Evolutionary conservation across 345 rosid genomes (phyloP).

Genomic region (Cardamine chenopodiifolia): DNA sequence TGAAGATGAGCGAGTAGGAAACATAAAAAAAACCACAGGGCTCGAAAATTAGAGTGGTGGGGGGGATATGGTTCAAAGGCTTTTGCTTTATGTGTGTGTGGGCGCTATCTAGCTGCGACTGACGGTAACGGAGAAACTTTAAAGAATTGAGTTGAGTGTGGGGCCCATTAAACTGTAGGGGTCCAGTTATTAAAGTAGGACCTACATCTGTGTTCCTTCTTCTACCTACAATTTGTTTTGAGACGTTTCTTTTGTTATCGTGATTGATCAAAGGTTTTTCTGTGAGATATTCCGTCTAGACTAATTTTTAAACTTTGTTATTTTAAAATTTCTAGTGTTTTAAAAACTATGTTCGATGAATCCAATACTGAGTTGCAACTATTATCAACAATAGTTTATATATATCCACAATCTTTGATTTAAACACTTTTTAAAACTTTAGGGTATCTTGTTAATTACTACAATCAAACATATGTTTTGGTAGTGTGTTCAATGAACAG

Average conservation of each 20-base stretch:
- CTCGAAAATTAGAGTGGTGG: conserved; percentile 7
- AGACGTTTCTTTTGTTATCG: conserved; percentile 22
- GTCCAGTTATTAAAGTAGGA: conserved; percentile 40
- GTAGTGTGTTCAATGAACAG: not conserved
- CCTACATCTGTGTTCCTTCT: conserved; percentile 57
- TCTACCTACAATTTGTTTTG: conserved; percentile 55
- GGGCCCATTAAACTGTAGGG: conserved; percentile 19
- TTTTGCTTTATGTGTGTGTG: conserved; percentile 42
- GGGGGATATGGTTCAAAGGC: conserved; percentile 16
- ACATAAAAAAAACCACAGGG: not conserved
- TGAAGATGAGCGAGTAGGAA: not conserved
- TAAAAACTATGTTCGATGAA: not conserved
- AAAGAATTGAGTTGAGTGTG: conserved; percentile 1
- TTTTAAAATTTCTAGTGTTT: not conserved
- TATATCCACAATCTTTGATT: not conserved
- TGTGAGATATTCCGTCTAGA: conserved; percentile 3
- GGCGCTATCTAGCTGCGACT: conserved; percentile 38
- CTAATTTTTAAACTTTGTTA: not conserved
- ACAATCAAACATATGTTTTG: not conserved
- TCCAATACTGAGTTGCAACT: not conserved
- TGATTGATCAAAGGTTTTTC: conserved; percentile 11
- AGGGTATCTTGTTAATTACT: not conserved
- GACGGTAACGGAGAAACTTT: conserved; percentile 38
- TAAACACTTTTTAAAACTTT: not conserved
- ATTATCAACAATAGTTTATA: not conserved